Conservation (phyloP, 1,284 basidiomycete genomes). For the Mycosarcoma mackinlayi region DNA sequence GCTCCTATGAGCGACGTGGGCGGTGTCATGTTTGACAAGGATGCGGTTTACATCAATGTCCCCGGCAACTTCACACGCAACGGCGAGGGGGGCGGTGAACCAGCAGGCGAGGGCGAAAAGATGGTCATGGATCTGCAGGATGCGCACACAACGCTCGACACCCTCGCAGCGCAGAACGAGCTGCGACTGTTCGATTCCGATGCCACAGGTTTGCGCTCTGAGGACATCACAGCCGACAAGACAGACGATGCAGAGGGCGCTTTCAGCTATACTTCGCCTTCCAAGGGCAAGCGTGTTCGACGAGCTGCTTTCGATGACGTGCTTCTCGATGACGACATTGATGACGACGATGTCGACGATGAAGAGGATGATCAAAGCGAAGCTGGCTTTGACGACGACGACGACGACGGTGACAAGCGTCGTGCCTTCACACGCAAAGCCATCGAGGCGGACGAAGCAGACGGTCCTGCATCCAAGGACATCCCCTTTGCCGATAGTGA, state of each 20-base stretch:
- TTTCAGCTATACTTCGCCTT: conserved; percentile 7
- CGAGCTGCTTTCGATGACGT: conserved; percentile 60
- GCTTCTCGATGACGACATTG: conserved; percentile 67
- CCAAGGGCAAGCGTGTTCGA: conserved; percentile 43
- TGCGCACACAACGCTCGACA: conserved; percentile 82
- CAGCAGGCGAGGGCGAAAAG: conserved; percentile 85
- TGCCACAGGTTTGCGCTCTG: conserved; percentile 62
- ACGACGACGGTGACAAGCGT: conserved; percentile 28
- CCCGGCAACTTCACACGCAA: conserved; percentile 85
- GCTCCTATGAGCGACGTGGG: conserved; percentile 99
- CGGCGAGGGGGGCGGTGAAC: conserved; percentile 70
- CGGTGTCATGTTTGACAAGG: conserved; percentile 97
- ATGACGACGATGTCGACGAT: conserved; percentile 54
- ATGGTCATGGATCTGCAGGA: conserved; percentile 99
- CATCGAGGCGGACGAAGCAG: conserved; percentile 28
- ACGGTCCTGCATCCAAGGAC: conserved; percentile 44
- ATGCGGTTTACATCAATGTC: conserved; percentile 97
- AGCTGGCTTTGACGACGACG: conserved; percentile 51
- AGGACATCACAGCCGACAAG: conserved; percentile 5
- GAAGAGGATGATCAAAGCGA: conserved; percentile 58
- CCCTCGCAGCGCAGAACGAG: conserved; percentile 81
- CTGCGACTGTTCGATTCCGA: conserved; percentile 88
- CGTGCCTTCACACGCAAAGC: conserved; percentile 31
- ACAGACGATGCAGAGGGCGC: conserved; percentile 8
- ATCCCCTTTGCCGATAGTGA: conserved; percentile 67